Evolutionary conservation across 805 yeast species (phyloP).

Genomic region (Kurtzmaniella fragi): DNA sequence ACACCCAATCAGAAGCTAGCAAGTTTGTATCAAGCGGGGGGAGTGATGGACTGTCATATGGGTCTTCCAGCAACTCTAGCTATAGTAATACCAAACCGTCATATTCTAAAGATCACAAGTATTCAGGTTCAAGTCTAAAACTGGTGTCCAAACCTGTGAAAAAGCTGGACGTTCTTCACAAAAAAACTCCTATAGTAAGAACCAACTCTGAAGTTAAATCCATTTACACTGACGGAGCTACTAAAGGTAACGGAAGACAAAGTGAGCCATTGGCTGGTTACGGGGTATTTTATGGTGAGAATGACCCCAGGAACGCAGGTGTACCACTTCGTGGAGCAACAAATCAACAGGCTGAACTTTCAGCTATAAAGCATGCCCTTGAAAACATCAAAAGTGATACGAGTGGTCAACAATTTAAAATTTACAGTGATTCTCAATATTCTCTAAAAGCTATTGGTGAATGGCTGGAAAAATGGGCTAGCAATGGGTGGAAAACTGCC

Average conservation of each 20-base stretch:
- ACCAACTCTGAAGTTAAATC: no score
- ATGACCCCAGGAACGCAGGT: conserved; percentile 50
- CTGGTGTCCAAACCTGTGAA: no score
- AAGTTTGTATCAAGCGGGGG: conserved; percentile 31
- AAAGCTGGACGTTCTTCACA: no score
- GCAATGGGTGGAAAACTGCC: conserved; percentile 48
- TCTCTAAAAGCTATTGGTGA: conserved; percentile 48
- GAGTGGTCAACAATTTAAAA: conserved; percentile 19
- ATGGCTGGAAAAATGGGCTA: conserved; percentile 57
- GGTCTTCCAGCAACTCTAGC: background rate
- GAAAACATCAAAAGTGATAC: conserved; percentile 30
- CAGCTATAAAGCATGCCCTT: conserved; percentile 60
- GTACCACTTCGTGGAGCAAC: conserved; percentile 47
- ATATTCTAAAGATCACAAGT: no score
- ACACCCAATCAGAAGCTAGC: conserved; percentile 43
- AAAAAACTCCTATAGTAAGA: no score
- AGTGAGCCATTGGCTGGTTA: conserved; percentile 49
- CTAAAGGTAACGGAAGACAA: conserved; percentile 50
- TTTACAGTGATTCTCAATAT: conserved; percentile 71
- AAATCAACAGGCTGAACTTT: conserved; percentile 76
- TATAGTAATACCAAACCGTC: no score
- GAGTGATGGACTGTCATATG: background rate
- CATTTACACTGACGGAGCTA: conserved; percentile 79
- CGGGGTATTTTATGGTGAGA: conserved; percentile 67
- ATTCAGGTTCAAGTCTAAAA: no score